Conservation (phyloP, 257 asterid species). For the Cruciata laevipes region DNA sequence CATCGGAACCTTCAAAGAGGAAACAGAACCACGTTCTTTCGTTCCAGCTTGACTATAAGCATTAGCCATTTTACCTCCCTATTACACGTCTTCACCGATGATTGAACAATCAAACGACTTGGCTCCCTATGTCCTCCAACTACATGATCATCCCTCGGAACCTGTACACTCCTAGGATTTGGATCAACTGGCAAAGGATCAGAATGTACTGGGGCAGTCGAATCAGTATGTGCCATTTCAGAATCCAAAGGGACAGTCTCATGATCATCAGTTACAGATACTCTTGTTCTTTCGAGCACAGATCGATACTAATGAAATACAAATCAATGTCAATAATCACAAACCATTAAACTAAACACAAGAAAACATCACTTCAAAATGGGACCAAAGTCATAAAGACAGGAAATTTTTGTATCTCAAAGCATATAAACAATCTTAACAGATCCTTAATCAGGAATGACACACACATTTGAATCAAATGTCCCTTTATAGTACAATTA, state of each 20-base stretch:
- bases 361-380: background rate
- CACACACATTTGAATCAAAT: no score
- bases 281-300: slow-evolving; percentile 11
- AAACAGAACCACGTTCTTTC: slow-evolving; percentile 13
- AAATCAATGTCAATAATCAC: background rate
- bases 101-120: slow-evolving; percentile 19
- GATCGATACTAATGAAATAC: slow-evolving; percentile 23
- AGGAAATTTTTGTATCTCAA: no score
- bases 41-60: slow-evolving; percentile 2
- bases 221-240: no score
- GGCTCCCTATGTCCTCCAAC: slow-evolving; percentile 16
- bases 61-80: slow-evolving; percentile 2
- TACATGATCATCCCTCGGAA: slow-evolving; percentile 14
- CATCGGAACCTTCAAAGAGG: slow-evolving; percentile 15
- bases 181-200: slow-evolving; percentile 11
- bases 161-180: slow-evolving; percentile 6
- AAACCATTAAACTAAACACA: background rate
- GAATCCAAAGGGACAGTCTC: no score
- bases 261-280: slow-evolving; percentile 18
- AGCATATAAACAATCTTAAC: no score
- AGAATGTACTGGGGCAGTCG: slow-evolving; percentile 9
- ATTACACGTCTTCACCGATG: slow-evolving; percentile 1
- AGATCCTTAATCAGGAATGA: no score
- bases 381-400: background rate
- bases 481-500: no score